These are phyloP conservation scores for Pichia sp. DNA, from an alignment of 1,139 yeast species.

Conservation along the genomic window DNA sequence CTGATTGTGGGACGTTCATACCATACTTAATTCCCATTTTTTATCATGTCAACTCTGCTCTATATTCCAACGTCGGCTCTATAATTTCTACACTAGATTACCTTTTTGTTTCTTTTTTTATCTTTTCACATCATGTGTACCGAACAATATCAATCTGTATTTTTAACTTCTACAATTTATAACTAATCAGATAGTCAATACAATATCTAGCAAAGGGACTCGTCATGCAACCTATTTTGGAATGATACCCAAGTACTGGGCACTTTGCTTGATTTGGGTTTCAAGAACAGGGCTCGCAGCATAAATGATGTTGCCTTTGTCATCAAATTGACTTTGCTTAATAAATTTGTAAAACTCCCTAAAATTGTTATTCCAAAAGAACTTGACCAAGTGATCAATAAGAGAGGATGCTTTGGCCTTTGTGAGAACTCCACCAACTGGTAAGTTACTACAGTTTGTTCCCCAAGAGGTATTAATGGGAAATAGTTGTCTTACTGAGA, in stretches of 20 bases:
- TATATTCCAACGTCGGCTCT: no score
- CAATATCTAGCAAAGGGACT: no score
- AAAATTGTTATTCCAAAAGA: conserved; percentile 22
- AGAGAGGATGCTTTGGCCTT: conserved; percentile 20
- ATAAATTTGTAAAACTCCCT: conserved; percentile 19
- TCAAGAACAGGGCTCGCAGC: conserved; percentile 20
- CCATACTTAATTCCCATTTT: no score
- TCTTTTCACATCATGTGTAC: no score
- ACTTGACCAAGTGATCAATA: conserved; percentile 24
- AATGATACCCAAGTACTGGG: conserved; percentile 23
- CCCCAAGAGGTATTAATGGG: conserved; percentile 2
- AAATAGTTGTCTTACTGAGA: conserved; percentile 15
- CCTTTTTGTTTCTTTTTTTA: no score
- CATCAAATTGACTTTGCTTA: conserved; percentile 14
- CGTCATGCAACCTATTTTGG: conserved; percentile 17
- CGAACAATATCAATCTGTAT: no score
- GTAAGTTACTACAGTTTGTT: neutral
- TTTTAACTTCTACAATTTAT: no score
- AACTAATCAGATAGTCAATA: no score
- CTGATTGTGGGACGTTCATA: no score
- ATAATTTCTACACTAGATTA: no score
- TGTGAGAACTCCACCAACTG: conserved; percentile 10
- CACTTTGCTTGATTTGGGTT: conserved; percentile 22
- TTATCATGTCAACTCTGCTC: no score
- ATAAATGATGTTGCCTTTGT: conserved; percentile 4